Evolutionary conservation across 352 stramenopile genomes (phyloP).

Genomic region (Phytopythium kandeliae): DNA sequence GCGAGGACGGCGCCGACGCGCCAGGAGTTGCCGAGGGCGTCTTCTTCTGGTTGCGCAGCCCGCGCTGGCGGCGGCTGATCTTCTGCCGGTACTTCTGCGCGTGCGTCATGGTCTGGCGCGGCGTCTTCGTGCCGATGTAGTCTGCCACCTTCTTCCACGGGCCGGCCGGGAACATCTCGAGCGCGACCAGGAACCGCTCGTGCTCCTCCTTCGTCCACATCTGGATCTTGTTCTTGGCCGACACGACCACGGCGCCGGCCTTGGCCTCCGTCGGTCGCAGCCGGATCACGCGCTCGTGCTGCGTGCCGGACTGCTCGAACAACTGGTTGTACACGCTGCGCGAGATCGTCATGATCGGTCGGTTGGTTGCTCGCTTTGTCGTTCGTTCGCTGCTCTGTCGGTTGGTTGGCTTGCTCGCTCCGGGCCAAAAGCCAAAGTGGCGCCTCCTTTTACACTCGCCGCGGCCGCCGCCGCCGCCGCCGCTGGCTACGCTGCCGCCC

Average conservation of each 20-base stretch:
- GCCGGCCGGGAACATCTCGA: conserved; percentile 80
- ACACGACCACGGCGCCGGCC: conserved; percentile 67
- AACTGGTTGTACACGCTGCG: conserved; percentile 81
- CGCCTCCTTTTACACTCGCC: neutral
- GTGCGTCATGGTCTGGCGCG: conserved; percentile 57
- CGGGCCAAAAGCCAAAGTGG: neutral
- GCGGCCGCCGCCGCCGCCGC: too few species aligned
- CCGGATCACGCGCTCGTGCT: conserved; percentile 67
- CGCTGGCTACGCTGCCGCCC: too few species aligned
- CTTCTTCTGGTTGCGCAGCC: conserved; percentile 78
- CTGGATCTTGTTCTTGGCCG: conserved; percentile 78
- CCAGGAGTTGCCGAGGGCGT: neutral
- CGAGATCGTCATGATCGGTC: conserved; percentile 79
- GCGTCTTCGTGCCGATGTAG: conserved; percentile 80
- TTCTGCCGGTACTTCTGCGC: conserved; percentile 44
- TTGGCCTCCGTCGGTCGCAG: conserved; percentile 76
- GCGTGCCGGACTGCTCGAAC: conserved; percentile 51
- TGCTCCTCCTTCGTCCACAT: conserved; percentile 87
- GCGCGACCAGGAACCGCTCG: conserved; percentile 75
- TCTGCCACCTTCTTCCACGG: conserved; percentile 86
- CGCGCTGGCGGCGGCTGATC: conserved; percentile 55
- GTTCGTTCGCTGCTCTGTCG: neutral
- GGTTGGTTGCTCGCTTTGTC: too few species aligned
- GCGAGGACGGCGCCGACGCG: conserved; percentile 9
- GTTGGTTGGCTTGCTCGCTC: neutral